These are phyloP conservation scores for Clarkia xantiana DNA, from an alignment of 345 rosid genomes.

Conservation along the genomic window DNA sequence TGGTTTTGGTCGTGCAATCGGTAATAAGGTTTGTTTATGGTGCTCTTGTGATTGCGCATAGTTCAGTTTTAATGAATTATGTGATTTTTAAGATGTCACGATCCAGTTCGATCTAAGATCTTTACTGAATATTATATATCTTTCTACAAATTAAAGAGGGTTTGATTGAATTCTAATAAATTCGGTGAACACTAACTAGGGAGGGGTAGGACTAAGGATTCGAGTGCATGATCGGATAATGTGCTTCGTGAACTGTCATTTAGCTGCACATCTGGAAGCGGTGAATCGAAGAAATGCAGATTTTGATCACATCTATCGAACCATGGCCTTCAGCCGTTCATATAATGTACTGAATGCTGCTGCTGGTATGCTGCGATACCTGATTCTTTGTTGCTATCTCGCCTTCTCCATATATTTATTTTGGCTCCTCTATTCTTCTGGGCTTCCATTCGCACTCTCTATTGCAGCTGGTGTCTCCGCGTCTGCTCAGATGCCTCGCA, in stretches of 20 bases:
- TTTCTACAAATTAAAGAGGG: too few relatives aligned
- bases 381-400: constrained; percentile 71
- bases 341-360: constrained; percentile 24
- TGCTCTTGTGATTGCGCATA: constrained; percentile 2
- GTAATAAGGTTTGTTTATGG: constrained; percentile 55
- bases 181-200: constrained; percentile 23
- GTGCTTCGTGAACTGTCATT: constrained; percentile 69
- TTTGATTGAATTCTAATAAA: not conserved
- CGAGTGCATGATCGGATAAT: constrained; percentile 57
- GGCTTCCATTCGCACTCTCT: constrained; percentile 59
- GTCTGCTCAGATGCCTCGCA: constrained; percentile 39
- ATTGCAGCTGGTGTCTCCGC: constrained; percentile 80
- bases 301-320: constrained; percentile 58
- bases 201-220: constrained; percentile 71
- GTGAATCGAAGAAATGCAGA: constrained; percentile 59
- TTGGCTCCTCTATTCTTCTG: constrained; percentile 76
- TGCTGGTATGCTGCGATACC: constrained; percentile 79
- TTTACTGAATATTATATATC: too few relatives aligned
- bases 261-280: constrained; percentile 78
- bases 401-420: constrained; percentile 63
- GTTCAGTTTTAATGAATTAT: too few relatives aligned
- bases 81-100: too few relatives aligned
- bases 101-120: too few relatives aligned
- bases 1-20: constrained; percentile 98
- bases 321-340: constrained; percentile 44